phyloP scores from a whole-genome alignment of 768 basidiomycete species.

The Rhodocollybia butyracea region DNA sequence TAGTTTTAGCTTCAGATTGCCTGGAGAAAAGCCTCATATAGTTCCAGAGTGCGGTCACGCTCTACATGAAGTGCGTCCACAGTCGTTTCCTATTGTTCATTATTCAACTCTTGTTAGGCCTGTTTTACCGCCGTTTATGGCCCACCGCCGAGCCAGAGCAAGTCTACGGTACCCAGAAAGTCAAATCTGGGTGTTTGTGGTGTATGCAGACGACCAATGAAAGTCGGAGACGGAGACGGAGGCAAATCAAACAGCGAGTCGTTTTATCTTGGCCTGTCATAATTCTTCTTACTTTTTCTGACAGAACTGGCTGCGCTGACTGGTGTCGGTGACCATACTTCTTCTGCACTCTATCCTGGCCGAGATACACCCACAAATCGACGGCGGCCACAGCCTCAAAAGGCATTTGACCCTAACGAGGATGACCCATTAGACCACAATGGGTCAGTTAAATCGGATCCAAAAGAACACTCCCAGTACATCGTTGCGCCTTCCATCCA shows the following conservation, averaged over 20 bases:
- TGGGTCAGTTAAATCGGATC: conserved; percentile 43
- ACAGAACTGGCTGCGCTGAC: conserved; percentile 94
- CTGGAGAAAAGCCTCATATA: conserved; percentile 96
- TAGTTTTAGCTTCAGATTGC: conserved; percentile 86
- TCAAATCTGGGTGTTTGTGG: conserved; percentile 93
- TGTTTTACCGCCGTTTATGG: conserved; percentile 98
- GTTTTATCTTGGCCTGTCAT: conserved; percentile 8
- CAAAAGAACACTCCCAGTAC: conserved; percentile 53
- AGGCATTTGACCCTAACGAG: conserved; percentile 67
- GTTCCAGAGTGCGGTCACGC: conserved; percentile 97
- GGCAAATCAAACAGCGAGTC: conserved; percentile 86
- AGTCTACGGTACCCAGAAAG: conserved; percentile 56
- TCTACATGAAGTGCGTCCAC: conserved; percentile 75
- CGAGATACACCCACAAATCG: conserved; percentile 55
- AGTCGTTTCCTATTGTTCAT: background rate
- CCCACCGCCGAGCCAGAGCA: conserved; percentile 62
- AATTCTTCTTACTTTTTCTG: conserved; percentile 1
- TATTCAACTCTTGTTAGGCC: conserved; percentile 48
- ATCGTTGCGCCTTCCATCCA: conserved; percentile 92
- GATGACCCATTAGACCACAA: conserved; percentile 81
- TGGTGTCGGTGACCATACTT: conserved; percentile 71
- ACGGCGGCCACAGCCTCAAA: conserved; percentile 28
- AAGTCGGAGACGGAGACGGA: conserved; percentile 83
- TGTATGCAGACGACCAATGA: conserved; percentile 96
- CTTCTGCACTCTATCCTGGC: conserved; percentile 62